These are phyloP conservation scores for Kazachstania sp. DNA, from an alignment of 1,139 yeast species.

Conservation along the genomic window DNA sequence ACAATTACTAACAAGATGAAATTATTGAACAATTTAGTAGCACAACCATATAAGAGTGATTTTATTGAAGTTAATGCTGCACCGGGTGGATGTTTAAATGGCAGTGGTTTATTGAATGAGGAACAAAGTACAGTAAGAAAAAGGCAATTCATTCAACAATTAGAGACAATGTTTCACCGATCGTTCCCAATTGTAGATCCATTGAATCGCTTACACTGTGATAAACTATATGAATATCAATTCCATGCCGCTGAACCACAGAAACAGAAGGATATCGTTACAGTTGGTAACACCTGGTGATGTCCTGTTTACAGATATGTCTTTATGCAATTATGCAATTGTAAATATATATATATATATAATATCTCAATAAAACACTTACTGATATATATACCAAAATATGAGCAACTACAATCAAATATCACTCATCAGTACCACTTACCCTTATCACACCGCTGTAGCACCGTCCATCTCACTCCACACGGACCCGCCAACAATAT, in stretches of 20 bases:
- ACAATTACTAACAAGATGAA: neutral
- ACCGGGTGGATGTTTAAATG: slow-evolving; percentile 95
- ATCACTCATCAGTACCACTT: too few relatives aligned
- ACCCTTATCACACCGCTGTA: too few relatives aligned
- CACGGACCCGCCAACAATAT: too few relatives aligned
- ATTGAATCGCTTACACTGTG: slow-evolving; percentile 2
- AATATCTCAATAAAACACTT: too few relatives aligned
- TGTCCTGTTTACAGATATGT: too few relatives aligned
- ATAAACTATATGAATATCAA: slow-evolving; percentile 8
- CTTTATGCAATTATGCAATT: too few relatives aligned
- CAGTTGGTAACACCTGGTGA: slow-evolving; percentile 18
- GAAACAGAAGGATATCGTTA: slow-evolving; percentile 15
- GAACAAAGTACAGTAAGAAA: slow-evolving; percentile 11
- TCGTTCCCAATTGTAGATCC: slow-evolving; percentile 9
- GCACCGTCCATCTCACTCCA: too few relatives aligned
- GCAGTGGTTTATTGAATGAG: slow-evolving; percentile 67
- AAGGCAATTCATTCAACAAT: slow-evolving; percentile 11
- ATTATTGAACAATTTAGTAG: slow-evolving; percentile 14
- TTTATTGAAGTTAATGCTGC: slow-evolving; percentile 97
- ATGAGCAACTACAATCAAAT: too few relatives aligned
- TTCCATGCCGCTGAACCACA: slow-evolving; percentile 10
- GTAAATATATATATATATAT: too few relatives aligned
- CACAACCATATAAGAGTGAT: slow-evolving; percentile 64
- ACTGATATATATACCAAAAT: too few relatives aligned
- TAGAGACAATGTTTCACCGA: slow-evolving; percentile 9